These are phyloP conservation scores for Waltergamsia citrina DNA, from an alignment of 2,329 filamentous ascomycete species.

Conservation along the genomic window DNA sequence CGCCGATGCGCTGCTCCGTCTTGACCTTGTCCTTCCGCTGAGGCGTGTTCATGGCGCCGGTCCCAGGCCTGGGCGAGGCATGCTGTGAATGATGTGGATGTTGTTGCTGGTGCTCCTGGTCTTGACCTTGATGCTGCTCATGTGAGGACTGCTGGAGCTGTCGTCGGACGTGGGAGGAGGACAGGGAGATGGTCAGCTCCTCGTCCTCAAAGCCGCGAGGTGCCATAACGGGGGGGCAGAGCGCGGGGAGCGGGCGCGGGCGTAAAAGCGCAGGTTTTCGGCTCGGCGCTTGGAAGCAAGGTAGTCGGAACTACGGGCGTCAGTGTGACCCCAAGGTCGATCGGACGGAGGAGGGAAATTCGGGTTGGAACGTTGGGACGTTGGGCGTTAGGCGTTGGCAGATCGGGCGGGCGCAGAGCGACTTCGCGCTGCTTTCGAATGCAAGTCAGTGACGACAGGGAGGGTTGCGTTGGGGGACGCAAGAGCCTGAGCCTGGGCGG, in stretches of 20 bases:
- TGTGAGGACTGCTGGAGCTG: slow-evolving; percentile 16
- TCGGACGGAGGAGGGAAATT: background rate
- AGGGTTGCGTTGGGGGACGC: background rate
- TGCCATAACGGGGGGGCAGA: slow-evolving; percentile 30
- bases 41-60: slow-evolving; percentile 23
- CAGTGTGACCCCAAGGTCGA: no score
- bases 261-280: no score
- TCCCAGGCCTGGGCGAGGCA: slow-evolving; percentile 10
- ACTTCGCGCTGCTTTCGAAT: no score
- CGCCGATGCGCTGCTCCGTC: slow-evolving; percentile 77
- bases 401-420: no score
- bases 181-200: slow-evolving; percentile 71
- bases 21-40: slow-evolving; percentile 37
- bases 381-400: background rate
- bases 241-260: background rate
- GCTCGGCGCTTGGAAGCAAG: no score
- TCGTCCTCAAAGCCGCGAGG: slow-evolving; percentile 63
- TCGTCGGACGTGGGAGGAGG: slow-evolving; percentile 54
- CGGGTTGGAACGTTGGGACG: background rate
- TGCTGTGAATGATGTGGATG: slow-evolving; percentile 11
- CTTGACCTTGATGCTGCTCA: slow-evolving; percentile 11
- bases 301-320: no score
- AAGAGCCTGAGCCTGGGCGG: background rate
- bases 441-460: no score
- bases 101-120: slow-evolving; percentile 6